Evolutionary conservation across 768 basidiomycete species (phyloP).

Genomic region (Lentinula edodes): DNA sequence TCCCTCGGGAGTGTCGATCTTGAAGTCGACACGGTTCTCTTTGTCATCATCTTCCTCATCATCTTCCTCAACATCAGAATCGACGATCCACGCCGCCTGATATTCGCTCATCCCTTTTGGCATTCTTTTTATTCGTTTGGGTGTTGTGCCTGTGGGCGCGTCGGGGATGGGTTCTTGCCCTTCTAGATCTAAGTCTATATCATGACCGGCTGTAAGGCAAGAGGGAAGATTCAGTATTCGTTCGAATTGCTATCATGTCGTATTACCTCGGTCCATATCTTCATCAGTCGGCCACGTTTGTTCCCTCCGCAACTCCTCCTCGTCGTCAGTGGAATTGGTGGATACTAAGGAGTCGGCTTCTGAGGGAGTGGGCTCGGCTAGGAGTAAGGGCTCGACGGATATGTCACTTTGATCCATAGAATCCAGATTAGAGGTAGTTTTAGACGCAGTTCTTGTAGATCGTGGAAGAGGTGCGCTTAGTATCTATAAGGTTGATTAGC

Average conservation of each 20-base stretch:
- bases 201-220: slow-evolving; percentile 10
- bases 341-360: slow-evolving; percentile 84
- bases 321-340: slow-evolving; percentile 81
- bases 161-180: slow-evolving; percentile 43
- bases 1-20: slow-evolving; percentile 41
- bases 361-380: slow-evolving; percentile 60
- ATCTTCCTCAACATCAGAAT: slow-evolving; percentile 53
- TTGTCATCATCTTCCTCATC: slow-evolving; percentile 40
- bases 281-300: slow-evolving; percentile 99
- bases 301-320: slow-evolving; percentile 62
- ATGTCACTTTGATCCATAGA: slow-evolving; percentile 5
- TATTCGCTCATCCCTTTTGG: slow-evolving; percentile 97
- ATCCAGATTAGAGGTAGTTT: slow-evolving; percentile 13
- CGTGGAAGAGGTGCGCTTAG: slow-evolving; percentile 53
- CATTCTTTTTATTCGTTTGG: slow-evolving; percentile 71
- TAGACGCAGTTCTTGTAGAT: slow-evolving; percentile 25
- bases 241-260: background rate
- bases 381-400: slow-evolving; percentile 66
- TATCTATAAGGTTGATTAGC: slow-evolving; percentile 42
- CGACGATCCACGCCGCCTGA: slow-evolving; percentile 94
- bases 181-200: slow-evolving; percentile 15
- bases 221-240: background rate
- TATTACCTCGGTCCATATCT: slow-evolving; percentile 59
- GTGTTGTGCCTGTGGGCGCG: slow-evolving; percentile 68
- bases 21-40: slow-evolving; percentile 15